Percentiles rank a stretch among this genome's conserved stretches.
These are phyloP conservation scores for Drechslera avenae DNA, from an alignment of 2,329 filamentous ascomycete genomes.

Conservation along the genomic window DNA sequence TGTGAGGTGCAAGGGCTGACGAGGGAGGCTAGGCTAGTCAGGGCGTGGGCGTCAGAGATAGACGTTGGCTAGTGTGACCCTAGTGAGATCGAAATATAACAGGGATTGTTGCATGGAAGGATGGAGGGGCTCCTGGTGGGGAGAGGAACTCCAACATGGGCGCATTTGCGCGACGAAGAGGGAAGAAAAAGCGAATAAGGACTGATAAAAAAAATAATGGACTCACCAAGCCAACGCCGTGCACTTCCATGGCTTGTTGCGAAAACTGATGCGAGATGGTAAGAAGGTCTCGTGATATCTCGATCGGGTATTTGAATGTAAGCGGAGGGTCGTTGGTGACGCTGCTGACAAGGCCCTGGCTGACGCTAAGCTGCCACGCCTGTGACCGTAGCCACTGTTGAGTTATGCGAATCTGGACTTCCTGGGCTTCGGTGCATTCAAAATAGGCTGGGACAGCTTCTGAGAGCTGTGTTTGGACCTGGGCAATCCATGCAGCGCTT, in stretches of 20 bases:
- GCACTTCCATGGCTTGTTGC: slow-evolving; percentile 72
- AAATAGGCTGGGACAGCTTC: slow-evolving; percentile 62
- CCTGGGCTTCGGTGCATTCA: slow-evolving; percentile 67
- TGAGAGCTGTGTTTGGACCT: slow-evolving; percentile 57
- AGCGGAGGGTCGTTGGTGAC: slow-evolving; percentile 63
- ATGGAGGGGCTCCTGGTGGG: slow-evolving; percentile 24
- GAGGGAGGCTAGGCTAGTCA: slow-evolving; percentile 23
- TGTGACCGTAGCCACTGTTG: slow-evolving; percentile 74
- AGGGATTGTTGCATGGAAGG: slow-evolving; percentile 27
- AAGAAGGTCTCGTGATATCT: slow-evolving; percentile 65
- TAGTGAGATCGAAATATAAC: slow-evolving; percentile 28
- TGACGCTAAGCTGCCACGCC: slow-evolving; percentile 74
- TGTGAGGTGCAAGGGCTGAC: slow-evolving; percentile 21
- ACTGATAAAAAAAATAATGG: slow-evolving; percentile 12
- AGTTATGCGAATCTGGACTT: slow-evolving; percentile 70
- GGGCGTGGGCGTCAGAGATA: slow-evolving; percentile 34
- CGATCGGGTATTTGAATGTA: slow-evolving; percentile 65
- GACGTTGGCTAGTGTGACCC: slow-evolving; percentile 32
- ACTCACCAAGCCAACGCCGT: slow-evolving; percentile 74
- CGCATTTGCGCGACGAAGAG: not conserved
- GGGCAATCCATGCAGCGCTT: slow-evolving; percentile 53
- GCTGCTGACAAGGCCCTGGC: slow-evolving; percentile 67
- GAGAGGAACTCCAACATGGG: slow-evolving; percentile 13
- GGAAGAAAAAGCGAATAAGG: slow-evolving; percentile 11
- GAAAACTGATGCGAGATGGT: slow-evolving; percentile 73